These are phyloP conservation scores for Lactarius sp. DNA, from an alignment of 768 basidiomycete species.

Conservation along the genomic window DNA sequence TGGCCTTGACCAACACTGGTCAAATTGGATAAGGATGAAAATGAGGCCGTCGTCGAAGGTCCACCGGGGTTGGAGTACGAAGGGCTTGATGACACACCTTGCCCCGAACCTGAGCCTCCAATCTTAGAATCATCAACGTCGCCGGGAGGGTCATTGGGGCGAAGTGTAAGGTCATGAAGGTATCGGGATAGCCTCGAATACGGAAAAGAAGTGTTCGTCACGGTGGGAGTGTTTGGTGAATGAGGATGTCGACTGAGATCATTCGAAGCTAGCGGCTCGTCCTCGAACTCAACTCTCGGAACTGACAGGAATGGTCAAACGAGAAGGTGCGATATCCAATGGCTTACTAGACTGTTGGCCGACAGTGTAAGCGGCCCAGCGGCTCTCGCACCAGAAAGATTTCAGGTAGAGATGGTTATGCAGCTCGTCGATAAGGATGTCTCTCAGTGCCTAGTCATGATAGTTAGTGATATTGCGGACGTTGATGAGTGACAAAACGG, in stretches of 20 bases:
- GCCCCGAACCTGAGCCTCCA: constrained; percentile 25
- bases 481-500: background rate
- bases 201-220: constrained; percentile 38
- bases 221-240: constrained; percentile 37
- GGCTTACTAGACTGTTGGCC: constrained; percentile 73
- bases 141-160: constrained; percentile 74
- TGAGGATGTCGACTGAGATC: constrained; percentile 27
- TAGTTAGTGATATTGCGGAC: constrained; percentile 12
- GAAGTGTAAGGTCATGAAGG: constrained; percentile 57
- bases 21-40: constrained; percentile 23
- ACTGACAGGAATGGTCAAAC: constrained; percentile 40
- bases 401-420: constrained; percentile 98
- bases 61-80: constrained; percentile 22
- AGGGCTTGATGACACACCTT: constrained; percentile 23
- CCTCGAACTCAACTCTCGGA: constrained; percentile 60
- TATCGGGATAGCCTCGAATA: constrained; percentile 56
- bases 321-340: constrained; percentile 1
- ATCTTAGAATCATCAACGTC: constrained; percentile 48
- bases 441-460: constrained; percentile 66
- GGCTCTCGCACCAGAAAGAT: constrained; percentile 90
- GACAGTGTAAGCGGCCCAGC: constrained; percentile 81
- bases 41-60: constrained; percentile 26
- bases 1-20: constrained; percentile 21
- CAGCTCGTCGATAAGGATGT: constrained; percentile 91
- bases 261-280: constrained; percentile 35